Percentiles rank a stretch among this genome's conserved stretches.
Evolutionary conservation across 371 early-diverging fungal species (phyloP).

Genomic region (Dentiscutata heterogama): DNA sequence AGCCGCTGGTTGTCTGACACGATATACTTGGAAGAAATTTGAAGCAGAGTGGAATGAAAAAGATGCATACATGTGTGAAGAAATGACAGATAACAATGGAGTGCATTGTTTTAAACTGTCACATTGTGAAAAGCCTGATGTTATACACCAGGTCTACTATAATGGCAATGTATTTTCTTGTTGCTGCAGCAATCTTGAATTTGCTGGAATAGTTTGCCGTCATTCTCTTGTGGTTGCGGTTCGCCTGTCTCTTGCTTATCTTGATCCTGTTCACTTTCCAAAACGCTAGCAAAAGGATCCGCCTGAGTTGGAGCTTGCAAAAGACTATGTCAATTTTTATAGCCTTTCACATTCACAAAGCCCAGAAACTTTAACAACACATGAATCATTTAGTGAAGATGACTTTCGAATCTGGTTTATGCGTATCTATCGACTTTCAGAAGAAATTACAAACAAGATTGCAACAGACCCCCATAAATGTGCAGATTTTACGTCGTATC

Average conservation of each 20-base stretch:
- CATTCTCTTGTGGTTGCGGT: too few species aligned
- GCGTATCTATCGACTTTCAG: too few species aligned
- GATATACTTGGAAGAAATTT: conserved; percentile 20
- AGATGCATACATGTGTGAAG: conserved; percentile 13
- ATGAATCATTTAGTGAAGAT: too few species aligned
- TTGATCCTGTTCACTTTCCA: conserved; percentile 23
- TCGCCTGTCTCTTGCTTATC: background rate
- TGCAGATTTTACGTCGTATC: too few species aligned
- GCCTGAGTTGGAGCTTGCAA: conserved; percentile 10
- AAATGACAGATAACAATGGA: conserved; percentile 8
- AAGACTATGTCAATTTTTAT: conserved; percentile 17
- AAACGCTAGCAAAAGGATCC: conserved; percentile 20
- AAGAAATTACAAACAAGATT: too few species aligned
- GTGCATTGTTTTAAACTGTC: conserved; percentile 16
- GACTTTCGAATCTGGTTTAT: too few species aligned
- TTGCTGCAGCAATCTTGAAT: too few species aligned
- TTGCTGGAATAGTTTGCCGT: too few species aligned
- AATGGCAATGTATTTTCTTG: conserved; percentile 10
- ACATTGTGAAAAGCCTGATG: conserved; percentile 6
- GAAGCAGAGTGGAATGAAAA: background rate
- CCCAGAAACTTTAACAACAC: too few species aligned
- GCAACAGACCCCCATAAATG: too few species aligned
- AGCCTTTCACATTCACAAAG: background rate
- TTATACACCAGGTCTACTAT: background rate
- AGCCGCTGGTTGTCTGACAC: too few species aligned